Evolutionary conservation across 2,329 filamentous ascomycete species (phyloP).

Genomic region (Mariannaea elegans): DNA sequence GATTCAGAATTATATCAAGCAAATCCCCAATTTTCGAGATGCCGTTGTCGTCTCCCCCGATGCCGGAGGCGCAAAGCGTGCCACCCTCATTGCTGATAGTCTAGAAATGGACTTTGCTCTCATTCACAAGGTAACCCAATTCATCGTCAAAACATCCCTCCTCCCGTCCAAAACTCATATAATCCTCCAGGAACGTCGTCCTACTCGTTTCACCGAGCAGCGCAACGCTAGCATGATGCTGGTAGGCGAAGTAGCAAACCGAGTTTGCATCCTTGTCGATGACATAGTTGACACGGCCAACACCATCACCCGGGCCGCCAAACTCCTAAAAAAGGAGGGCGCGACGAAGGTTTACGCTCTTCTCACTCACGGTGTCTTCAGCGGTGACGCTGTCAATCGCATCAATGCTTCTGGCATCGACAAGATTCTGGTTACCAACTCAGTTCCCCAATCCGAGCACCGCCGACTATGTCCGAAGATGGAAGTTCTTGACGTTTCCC

Average conservation of each 20-base stretch:
- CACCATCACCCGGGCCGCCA: slow-evolving; percentile 94
- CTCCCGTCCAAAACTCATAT: slow-evolving; percentile 48
- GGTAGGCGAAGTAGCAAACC: slow-evolving; percentile 83
- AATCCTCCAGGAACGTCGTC: slow-evolving; percentile 77
- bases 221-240: slow-evolving; percentile 97
- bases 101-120: slow-evolving; percentile 95
- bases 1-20: slow-evolving; percentile 75
- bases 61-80: slow-evolving; percentile 94
- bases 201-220: slow-evolving; percentile 85
- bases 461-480: slow-evolving; percentile 82
- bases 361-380: slow-evolving; percentile 93
- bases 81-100: slow-evolving; percentile 92
- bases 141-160: slow-evolving; percentile 32
- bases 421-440: slow-evolving; percentile 95
- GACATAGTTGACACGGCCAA: slow-evolving; percentile 96
- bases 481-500: slow-evolving; percentile 88
- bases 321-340: slow-evolving; percentile 95
- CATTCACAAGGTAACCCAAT: slow-evolving; percentile 82
- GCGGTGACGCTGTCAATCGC: slow-evolving; percentile 91
- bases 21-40: slow-evolving; percentile 84
- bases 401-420: slow-evolving; percentile 94
- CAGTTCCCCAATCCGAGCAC: slow-evolving; percentile 88
- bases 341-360: slow-evolving; percentile 92
- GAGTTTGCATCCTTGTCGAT: slow-evolving; percentile 89
- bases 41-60: slow-evolving; percentile 96